Percentiles rank a stretch among this genome's conserved stretches.
These are phyloP conservation scores for Holtermanniella nyarrowii DNA, from an alignment of 768 basidiomycete genomes.

Conservation along the genomic window DNA sequence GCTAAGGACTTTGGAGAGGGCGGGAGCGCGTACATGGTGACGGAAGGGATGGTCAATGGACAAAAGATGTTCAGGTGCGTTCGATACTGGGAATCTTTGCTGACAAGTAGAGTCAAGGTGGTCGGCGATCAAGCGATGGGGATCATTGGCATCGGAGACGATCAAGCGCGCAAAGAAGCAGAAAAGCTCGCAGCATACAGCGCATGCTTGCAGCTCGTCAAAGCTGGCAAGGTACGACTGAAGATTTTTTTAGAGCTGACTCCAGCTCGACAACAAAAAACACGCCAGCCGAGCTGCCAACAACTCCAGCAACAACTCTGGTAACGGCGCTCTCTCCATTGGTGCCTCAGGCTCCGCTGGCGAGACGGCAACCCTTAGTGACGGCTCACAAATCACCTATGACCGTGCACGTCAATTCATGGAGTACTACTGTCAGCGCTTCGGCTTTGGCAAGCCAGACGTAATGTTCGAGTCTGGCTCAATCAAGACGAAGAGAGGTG, in stretches of 20 bases:
- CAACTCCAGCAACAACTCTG: not conserved
- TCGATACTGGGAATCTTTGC: constrained; percentile 10
- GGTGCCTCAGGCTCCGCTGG: constrained; percentile 1
- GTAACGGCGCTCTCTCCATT: constrained; percentile 1
- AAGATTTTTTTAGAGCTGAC: not conserved
- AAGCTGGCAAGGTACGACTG: constrained; percentile 53
- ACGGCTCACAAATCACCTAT: constrained; percentile 55
- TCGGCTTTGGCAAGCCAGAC: constrained; percentile 62
- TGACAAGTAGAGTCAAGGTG: constrained; percentile 31
- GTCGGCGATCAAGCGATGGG: constrained; percentile 21
- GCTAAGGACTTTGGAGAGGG: constrained; percentile 19
- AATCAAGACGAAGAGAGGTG: constrained; percentile 13
- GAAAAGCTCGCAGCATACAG: constrained; percentile 66
- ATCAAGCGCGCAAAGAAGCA: constrained; percentile 52
- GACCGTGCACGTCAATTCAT: constrained; percentile 78
- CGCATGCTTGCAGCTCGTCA: constrained; percentile 60
- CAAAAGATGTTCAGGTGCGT: constrained; percentile 47
- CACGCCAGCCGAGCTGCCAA: constrained; percentile 3
- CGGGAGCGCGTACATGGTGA: constrained; percentile 31
- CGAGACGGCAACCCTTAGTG: constrained; percentile 47
- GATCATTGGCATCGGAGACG: constrained; percentile 57
- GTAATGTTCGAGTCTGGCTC: constrained; percentile 48
- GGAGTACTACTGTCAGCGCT: constrained; percentile 85
- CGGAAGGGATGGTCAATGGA: constrained; percentile 36
- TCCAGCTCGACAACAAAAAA: constrained; percentile 13